Evolutionary conservation across 1,139 yeast species (phyloP).

Genomic region (Zygosaccharomyces sapae): DNA sequence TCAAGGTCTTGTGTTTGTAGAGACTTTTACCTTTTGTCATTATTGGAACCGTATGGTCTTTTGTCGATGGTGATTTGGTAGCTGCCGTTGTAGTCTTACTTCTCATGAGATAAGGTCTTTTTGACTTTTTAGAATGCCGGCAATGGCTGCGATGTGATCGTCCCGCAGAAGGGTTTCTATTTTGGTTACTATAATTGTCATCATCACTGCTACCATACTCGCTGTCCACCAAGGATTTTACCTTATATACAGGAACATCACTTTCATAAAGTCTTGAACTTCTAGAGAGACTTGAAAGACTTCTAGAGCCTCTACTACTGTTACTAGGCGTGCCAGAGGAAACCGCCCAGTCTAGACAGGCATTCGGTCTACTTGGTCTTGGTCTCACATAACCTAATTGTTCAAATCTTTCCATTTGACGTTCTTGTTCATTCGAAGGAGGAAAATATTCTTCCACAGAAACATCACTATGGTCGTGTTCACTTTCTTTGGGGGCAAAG

Average conservation of each 20-base stretch:
- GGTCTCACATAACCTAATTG: conserved; percentile 32
- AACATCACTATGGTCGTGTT: conserved; percentile 15
- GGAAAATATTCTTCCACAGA: conserved; percentile 31
- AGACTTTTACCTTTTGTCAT: background rate
- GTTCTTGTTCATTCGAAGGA: conserved; percentile 23
- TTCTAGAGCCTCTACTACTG: conserved; percentile 16
- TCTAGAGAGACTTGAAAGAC: conserved; percentile 26
- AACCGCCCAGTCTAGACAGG: conserved; percentile 8
- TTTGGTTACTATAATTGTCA: conserved; percentile 6
- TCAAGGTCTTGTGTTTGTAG: conserved; percentile 6
- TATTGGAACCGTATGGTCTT: background rate
- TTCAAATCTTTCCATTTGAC: conserved; percentile 28
- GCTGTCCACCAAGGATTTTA: conserved; percentile 34
- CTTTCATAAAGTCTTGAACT: conserved; percentile 31
- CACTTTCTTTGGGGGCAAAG: conserved; percentile 12
- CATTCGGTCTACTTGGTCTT: conserved; percentile 24
- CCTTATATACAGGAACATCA: conserved; percentile 33
- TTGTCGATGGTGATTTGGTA: conserved; percentile 8
- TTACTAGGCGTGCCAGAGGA: conserved; percentile 15
- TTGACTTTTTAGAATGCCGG: background rate
- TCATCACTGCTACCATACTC: conserved; percentile 17
- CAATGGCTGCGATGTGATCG: too few species aligned
- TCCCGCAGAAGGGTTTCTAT: background rate
- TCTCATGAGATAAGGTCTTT: conserved; percentile 5
- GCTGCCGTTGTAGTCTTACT: conserved; percentile 6